Conservation (phyloP, 2,329 filamentous ascomycete genomes). For the Aspergillus candidus region DNA sequence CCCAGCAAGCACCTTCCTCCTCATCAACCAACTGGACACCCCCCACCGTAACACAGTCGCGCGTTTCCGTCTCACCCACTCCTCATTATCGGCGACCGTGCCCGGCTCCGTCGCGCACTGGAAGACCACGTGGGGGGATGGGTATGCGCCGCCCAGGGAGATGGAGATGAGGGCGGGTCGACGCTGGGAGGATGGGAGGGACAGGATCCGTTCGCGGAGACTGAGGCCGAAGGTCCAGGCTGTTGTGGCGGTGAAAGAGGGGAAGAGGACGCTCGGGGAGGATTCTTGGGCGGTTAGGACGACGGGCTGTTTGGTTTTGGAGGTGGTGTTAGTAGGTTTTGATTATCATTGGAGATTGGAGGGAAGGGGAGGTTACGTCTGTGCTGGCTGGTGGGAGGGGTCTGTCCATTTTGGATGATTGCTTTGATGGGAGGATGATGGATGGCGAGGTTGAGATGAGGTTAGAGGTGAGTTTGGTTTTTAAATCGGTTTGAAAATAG, state of each 20-base stretch:
- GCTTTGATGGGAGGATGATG: neutral
- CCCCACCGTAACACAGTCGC: conserved; percentile 68
- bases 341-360: neutral
- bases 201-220: conserved; percentile 34
- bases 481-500: too few relatives aligned
- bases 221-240: conserved; percentile 35
- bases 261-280: conserved; percentile 26
- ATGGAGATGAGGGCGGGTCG: conserved; percentile 39
- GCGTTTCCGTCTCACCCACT: conserved; percentile 65
- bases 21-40: conserved; percentile 63
- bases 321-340: neutral
- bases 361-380: conserved; percentile 17
- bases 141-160: conserved; percentile 23
- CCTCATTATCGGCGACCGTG: conserved; percentile 64
- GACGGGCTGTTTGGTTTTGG: conserved; percentile 14
- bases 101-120: conserved; percentile 63
- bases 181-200: conserved; percentile 26
- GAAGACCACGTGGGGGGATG: conserved; percentile 56
- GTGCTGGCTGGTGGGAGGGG: conserved; percentile 25
- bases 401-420: conserved; percentile 18
- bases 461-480: neutral
- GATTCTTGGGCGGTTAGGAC: conserved; percentile 27
- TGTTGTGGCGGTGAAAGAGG: conserved; percentile 33
- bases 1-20: conserved; percentile 51
- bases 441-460: neutral